A percentile compares a stretch with the other conserved stretches of the same genome.
phyloP scores from a whole-genome alignment of 345 rosid species.

The Acer yangbiense region DNA sequence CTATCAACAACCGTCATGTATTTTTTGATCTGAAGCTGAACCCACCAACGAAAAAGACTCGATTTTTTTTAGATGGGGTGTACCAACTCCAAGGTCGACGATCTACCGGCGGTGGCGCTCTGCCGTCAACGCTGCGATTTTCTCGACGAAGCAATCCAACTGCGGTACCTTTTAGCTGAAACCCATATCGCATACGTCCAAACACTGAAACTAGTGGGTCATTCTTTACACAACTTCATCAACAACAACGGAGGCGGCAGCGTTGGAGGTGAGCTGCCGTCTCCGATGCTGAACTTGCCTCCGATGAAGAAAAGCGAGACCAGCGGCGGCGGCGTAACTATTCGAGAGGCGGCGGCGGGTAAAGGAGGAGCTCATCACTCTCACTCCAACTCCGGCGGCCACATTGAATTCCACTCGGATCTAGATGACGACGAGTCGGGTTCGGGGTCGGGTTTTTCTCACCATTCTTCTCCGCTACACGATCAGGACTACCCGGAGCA shows the following conservation, averaged over 20 bases:
- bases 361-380: constrained; percentile 29
- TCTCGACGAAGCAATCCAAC: constrained; percentile 68
- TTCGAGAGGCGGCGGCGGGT: constrained; percentile 8
- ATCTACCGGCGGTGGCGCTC: constrained; percentile 89
- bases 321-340: constrained; percentile 12
- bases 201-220: constrained; percentile 56
- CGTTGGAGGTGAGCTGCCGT: constrained; percentile 25
- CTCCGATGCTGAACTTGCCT: constrained; percentile 60
- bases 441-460: constrained; percentile 39
- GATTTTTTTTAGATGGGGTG: constrained; percentile 66
- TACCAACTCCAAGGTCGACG: constrained; percentile 81
- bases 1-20: constrained; percentile 18
- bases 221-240: constrained; percentile 54
- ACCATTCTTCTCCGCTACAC: constrained; percentile 59
- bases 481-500: neutral
- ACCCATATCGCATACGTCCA: constrained; percentile 64
- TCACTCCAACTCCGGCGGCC: constrained; percentile 66
- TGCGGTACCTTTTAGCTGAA: constrained; percentile 77
- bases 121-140: constrained; percentile 80
- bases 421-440: constrained; percentile 51
- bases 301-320: constrained; percentile 45
- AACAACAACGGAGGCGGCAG: constrained; percentile 35
- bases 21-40: constrained; percentile 10
- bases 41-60: constrained; percentile 20
- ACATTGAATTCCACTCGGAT: constrained; percentile 57